A percentile compares a stretch with the other conserved stretches of the same genome.
Evolutionary conservation across 306 rosid genomes (phyloP).

Genomic region (Vigna nakashimae): DNA sequence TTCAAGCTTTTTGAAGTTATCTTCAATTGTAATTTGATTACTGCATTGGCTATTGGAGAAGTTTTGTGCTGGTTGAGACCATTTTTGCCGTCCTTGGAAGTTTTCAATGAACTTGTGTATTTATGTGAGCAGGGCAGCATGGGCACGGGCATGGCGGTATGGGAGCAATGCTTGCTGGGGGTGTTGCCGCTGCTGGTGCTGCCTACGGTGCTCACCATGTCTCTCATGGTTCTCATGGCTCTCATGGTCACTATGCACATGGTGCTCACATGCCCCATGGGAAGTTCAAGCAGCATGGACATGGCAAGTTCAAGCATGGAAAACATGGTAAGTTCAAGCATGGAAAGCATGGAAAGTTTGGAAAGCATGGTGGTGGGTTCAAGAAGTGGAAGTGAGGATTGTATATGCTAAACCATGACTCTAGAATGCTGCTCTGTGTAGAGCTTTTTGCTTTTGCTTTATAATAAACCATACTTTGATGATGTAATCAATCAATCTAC

Average conservation of each 20-base stretch:
- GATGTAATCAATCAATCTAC: background rate
- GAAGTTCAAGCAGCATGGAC: slow-evolving; percentile 42
- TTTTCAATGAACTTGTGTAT: slow-evolving; percentile 24
- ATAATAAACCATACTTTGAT: slow-evolving; percentile 53
- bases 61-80: background rate
- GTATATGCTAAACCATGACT: slow-evolving; percentile 14
- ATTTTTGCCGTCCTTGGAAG: background rate
- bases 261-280: slow-evolving; percentile 48
- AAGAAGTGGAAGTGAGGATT: slow-evolving; percentile 58
- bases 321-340: slow-evolving; percentile 44
- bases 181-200: slow-evolving; percentile 79
- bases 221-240: slow-evolving; percentile 21
- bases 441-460: slow-evolving; percentile 37
- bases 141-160: slow-evolving; percentile 61
- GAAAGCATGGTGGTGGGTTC: slow-evolving; percentile 54
- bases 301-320: slow-evolving; percentile 45
- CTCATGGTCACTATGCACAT: slow-evolving; percentile 28
- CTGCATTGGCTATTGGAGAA: slow-evolving; percentile 17
- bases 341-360: slow-evolving; percentile 48
- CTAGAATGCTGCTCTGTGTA: background rate
- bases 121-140: slow-evolving; percentile 46
- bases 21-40: background rate
- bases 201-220: slow-evolving; percentile 68
- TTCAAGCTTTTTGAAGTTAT: background rate
- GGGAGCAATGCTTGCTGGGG: slow-evolving; percentile 78